These are phyloP conservation scores for Suhomyces taliae DNA, from an alignment of 1,139 yeast genomes.

Conservation along the genomic window DNA sequence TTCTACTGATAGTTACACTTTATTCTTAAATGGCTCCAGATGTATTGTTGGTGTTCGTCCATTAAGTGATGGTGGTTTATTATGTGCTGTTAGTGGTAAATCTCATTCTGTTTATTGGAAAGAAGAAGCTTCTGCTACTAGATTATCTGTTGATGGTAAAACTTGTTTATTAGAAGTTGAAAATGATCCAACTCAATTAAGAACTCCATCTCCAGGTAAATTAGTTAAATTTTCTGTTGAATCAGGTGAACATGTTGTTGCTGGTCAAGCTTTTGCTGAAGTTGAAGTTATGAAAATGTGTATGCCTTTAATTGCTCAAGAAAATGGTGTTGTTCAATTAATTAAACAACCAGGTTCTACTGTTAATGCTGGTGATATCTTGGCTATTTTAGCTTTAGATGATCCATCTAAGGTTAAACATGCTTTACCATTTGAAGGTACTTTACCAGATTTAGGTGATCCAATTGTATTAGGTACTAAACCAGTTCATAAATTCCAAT, in stretches of 20 bases:
- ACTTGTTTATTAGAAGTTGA: conserved; percentile 92
- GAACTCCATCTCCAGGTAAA: conserved; percentile 99
- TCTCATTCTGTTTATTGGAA: conserved; percentile 97
- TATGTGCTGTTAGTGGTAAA: conserved; percentile 85
- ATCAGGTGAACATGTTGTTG: conserved; percentile 86
- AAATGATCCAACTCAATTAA: conserved; percentile 96
- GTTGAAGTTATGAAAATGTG: conserved; percentile 99
- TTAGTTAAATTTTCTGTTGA: conserved; percentile 90
- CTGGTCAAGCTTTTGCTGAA: conserved; percentile 96
- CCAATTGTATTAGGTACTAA: conserved; percentile 83
- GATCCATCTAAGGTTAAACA: conserved; percentile 98
- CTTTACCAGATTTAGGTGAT: conserved; percentile 83
- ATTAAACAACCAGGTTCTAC: conserved; percentile 99
- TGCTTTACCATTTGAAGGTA: conserved; percentile 93
- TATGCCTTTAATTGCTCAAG: conserved; percentile 89
- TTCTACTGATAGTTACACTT: conserved; percentile 77
- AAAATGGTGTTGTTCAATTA: conserved; percentile 88
- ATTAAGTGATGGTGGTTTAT: conserved; percentile 90
- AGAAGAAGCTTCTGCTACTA: conserved; percentile 95
- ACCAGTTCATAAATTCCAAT: conserved; percentile 72
- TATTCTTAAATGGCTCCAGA: conserved; percentile 91
- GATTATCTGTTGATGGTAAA: conserved; percentile 91
- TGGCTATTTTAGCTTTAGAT: conserved; percentile 90
- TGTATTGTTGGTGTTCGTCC: conserved; percentile 84
- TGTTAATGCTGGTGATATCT: conserved; percentile 92